phyloP scores from a whole-genome alignment of 1,284 basidiomycete species.

The Trametes pubescens region DNA sequence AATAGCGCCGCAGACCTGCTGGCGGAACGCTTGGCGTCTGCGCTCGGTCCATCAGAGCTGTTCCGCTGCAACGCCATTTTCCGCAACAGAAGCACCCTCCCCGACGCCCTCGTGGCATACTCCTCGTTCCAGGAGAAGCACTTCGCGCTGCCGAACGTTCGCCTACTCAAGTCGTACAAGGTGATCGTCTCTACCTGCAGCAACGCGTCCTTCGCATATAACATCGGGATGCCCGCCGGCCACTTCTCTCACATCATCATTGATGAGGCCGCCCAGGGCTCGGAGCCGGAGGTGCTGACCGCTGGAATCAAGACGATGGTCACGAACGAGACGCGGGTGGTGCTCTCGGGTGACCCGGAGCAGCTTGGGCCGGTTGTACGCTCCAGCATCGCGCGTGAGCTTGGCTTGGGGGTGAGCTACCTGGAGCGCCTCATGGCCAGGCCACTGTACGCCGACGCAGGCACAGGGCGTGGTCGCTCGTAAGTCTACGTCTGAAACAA shows the following conservation, averaged over 20 bases:
- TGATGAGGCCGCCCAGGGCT: slow-evolving; percentile 72
- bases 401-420: slow-evolving; percentile 59
- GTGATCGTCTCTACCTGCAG: slow-evolving; percentile 70
- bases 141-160: slow-evolving; percentile 56
- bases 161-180: slow-evolving; percentile 53
- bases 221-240: slow-evolving; percentile 62
- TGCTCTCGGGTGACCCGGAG: slow-evolving; percentile 65
- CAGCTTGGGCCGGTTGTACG: slow-evolving; percentile 65
- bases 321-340: slow-evolving; percentile 49
- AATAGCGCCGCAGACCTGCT: slow-evolving; percentile 73
- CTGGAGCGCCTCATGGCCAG: slow-evolving; percentile 59
- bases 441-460: slow-evolving; percentile 52
- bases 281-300: slow-evolving; percentile 64
- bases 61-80: slow-evolving; percentile 75
- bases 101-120: slow-evolving; percentile 52
- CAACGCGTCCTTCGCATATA: slow-evolving; percentile 62
- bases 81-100: slow-evolving; percentile 51
- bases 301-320: slow-evolving; percentile 60
- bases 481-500: too few relatives aligned
- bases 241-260: slow-evolving; percentile 72
- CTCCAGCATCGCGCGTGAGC: slow-evolving; percentile 50
- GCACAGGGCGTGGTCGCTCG: slow-evolving; percentile 45
- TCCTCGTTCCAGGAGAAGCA: slow-evolving; percentile 52
- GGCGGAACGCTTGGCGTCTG: slow-evolving; percentile 60
- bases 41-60: slow-evolving; percentile 49